Conservation (phyloP, 169 alveolate genomes). For the Eimeria necatrix region DNA sequence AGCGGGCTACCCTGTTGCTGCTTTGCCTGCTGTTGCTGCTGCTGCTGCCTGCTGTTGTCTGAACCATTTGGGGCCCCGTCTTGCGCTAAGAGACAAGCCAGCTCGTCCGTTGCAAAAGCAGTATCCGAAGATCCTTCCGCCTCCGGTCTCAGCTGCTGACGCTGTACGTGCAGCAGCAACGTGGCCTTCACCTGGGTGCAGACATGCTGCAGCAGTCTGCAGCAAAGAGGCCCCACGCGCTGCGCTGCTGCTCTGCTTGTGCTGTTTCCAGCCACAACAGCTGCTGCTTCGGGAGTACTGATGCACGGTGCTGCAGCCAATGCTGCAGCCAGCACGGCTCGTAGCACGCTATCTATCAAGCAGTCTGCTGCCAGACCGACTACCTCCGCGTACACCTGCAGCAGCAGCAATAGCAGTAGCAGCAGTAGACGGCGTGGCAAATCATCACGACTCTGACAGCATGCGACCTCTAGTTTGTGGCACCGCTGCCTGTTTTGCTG, state of each 20-base stretch:
- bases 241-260: slow-evolving; percentile 33
- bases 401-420: slow-evolving; percentile 2
- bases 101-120: not conserved
- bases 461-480: too few species aligned
- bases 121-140: slow-evolving; percentile 11
- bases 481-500: too few species aligned
- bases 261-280: slow-evolving; percentile 52
- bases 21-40: slow-evolving; percentile 22
- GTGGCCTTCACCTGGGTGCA: slow-evolving; percentile 51
- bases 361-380: slow-evolving; percentile 60
- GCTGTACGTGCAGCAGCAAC: slow-evolving; percentile 26
- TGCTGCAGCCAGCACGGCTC: slow-evolving; percentile 22
- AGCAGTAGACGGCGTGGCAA: not conserved
- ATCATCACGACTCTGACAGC: too few species aligned
- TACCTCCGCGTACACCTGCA: slow-evolving; percentile 55
- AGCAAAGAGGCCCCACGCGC: slow-evolving; percentile 44
- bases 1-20: not conserved
- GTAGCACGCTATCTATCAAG: slow-evolving; percentile 35
- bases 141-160: slow-evolving; percentile 25
- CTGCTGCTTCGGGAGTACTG: slow-evolving; percentile 60
- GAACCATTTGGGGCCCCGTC: not conserved
- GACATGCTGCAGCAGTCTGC: slow-evolving; percentile 51
- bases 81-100: not conserved
- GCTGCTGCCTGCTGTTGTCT: not conserved
- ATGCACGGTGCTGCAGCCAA: slow-evolving; percentile 39